A percentile compares a stretch with the other conserved stretches of the same genome.
phyloP scores from a whole-genome alignment of 192 early-diverging fungal species.

The Backusella macrospora region DNA sequence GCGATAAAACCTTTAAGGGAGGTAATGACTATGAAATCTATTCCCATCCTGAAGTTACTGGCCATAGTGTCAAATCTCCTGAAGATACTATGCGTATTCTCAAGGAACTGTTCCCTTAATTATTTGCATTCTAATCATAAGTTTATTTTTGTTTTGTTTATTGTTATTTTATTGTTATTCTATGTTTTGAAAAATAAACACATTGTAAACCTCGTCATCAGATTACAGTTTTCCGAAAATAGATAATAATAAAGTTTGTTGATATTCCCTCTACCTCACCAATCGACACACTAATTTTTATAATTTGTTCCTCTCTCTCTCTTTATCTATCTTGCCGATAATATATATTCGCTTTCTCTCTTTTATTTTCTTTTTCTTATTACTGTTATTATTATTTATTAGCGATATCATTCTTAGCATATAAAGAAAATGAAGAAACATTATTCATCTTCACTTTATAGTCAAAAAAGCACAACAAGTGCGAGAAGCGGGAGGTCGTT shows the following conservation, averaged over 20 bases:
- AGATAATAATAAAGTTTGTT: not conserved
- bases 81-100: slow-evolving; percentile 82
- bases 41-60: slow-evolving; percentile 71
- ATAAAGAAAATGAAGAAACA: slow-evolving; percentile 15
- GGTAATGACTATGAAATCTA: slow-evolving; percentile 99
- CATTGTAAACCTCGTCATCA: not conserved
- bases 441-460: slow-evolving; percentile 35
- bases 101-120: slow-evolving; percentile 72
- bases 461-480: slow-evolving; percentile 39
- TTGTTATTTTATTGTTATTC: not conserved
- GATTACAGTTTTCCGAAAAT: not conserved
- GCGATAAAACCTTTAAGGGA: slow-evolving; percentile 97
- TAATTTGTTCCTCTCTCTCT: not conserved
- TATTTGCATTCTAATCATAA: slow-evolving; percentile 8
- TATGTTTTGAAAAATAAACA: slow-evolving; percentile 2
- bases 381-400: slow-evolving; percentile 17
- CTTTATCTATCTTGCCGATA: not conserved
- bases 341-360: slow-evolving; percentile 1
- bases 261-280: not conserved
- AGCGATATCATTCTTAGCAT: not conserved
- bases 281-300: too few species aligned
- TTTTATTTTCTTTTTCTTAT: slow-evolving; percentile 7
- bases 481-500: slow-evolving; percentile 36
- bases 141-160: slow-evolving; percentile 4
- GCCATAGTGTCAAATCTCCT: slow-evolving; percentile 86